These are phyloP conservation scores for Candida ascalaphidarum DNA, from an alignment of 805 yeast genomes.

Conservation along the genomic window DNA sequence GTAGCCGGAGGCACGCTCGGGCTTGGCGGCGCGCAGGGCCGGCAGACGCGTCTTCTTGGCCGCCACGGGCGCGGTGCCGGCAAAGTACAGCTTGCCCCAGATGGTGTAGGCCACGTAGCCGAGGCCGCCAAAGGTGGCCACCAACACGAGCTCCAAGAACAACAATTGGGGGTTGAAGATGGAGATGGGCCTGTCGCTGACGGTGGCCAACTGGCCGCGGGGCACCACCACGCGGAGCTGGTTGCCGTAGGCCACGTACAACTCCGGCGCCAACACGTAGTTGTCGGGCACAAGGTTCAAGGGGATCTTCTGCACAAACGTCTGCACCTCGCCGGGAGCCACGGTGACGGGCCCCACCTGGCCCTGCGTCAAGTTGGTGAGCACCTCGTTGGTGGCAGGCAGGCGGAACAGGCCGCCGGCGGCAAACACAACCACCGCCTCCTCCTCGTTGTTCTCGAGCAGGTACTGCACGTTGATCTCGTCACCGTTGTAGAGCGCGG, in stretches of 20 bases:
- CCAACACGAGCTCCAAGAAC: slow-evolving; percentile 48
- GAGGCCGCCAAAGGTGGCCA: slow-evolving; percentile 35
- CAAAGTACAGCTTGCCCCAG: slow-evolving; percentile 40
- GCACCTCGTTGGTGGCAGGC: slow-evolving; percentile 41
- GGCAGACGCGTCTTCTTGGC: slow-evolving; percentile 17
- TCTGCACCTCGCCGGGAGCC: slow-evolving; percentile 37
- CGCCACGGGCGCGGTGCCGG: slow-evolving; percentile 25
- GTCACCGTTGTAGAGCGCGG: slow-evolving; percentile 43
- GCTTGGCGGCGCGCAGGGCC: slow-evolving; percentile 5
- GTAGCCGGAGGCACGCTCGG: slow-evolving; percentile 16
- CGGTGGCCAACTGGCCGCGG: slow-evolving; percentile 46
- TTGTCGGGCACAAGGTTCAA: slow-evolving; percentile 49
- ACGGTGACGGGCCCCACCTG: slow-evolving; percentile 53
- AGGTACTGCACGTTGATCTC: slow-evolving; percentile 42
- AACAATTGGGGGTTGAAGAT: slow-evolving; percentile 66
- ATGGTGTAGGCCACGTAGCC: slow-evolving; percentile 39
- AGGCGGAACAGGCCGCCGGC: slow-evolving; percentile 59
- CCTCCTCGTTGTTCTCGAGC: slow-evolving; percentile 46
- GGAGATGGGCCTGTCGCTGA: slow-evolving; percentile 61
- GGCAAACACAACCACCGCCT: slow-evolving; percentile 47
- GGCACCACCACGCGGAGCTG: slow-evolving; percentile 48
- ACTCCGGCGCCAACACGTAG: slow-evolving; percentile 51
- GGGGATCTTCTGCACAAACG: slow-evolving; percentile 52
- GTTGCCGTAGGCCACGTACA: slow-evolving; percentile 44
- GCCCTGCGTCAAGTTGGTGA: slow-evolving; percentile 58